phyloP scores from a whole-genome alignment of 805 yeast species.

The Cyberlindnera euphorbiiphila region DNA sequence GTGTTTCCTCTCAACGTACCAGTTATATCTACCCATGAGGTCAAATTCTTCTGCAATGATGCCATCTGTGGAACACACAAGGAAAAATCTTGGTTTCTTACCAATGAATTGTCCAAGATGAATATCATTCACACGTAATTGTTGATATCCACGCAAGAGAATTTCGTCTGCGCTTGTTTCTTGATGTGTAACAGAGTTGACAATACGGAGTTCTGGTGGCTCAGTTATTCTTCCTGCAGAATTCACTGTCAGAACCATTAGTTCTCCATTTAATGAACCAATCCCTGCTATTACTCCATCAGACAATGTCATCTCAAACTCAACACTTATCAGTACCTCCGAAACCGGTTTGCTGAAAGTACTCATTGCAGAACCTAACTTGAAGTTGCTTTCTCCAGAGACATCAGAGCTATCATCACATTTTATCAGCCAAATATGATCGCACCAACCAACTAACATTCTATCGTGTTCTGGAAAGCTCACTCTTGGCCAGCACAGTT shows the following conservation, averaged over 20 bases:
- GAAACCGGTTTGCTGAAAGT: conserved; percentile 44
- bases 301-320: conserved; percentile 37
- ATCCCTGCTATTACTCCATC: conserved; percentile 65
- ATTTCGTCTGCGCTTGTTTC: conserved; percentile 80
- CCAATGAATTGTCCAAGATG: conserved; percentile 55
- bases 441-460: conserved; percentile 79
- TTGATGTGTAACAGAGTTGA: conserved; percentile 61
- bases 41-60: conserved; percentile 72
- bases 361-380: conserved; percentile 37
- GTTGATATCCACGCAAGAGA: conserved; percentile 50
- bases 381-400: conserved; percentile 14
- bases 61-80: conserved; percentile 79
- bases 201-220: conserved; percentile 72
- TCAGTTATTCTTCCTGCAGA: conserved; percentile 33
- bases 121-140: conserved; percentile 62
- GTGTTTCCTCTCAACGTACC: conserved; percentile 57
- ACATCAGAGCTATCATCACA: conserved; percentile 30
- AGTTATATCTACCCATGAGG: conserved; percentile 62
- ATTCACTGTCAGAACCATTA: conserved; percentile 54
- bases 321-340: conserved; percentile 38
- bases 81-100: conserved; percentile 45
- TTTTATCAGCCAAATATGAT: conserved; percentile 67
- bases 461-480: conserved; percentile 61
- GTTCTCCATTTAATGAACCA: conserved; percentile 69
- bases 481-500: conserved; percentile 78